phyloP scores from a whole-genome alignment of 345 rosid genomes.

The Lenwebbia sp. region DNA sequence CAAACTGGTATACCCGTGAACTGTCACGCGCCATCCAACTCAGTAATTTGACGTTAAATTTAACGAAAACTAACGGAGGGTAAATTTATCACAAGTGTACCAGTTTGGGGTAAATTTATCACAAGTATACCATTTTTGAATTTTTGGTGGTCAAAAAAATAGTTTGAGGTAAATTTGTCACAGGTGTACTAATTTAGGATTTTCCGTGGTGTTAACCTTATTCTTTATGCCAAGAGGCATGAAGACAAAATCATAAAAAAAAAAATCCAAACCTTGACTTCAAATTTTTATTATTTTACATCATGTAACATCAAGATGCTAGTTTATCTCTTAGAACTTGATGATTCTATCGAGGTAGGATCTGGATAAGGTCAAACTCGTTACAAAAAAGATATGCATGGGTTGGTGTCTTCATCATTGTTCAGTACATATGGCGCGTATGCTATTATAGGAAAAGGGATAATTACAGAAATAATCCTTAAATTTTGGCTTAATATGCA shows the following conservation, averaged over 20 bases:
- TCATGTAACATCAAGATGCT: not conserved
- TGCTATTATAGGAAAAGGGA: not conserved
- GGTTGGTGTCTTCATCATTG: not conserved
- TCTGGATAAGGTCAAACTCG: not conserved
- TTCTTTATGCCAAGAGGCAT: not conserved
- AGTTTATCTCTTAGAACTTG: not conserved
- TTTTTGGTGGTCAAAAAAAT: no score
- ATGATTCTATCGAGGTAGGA: not conserved
- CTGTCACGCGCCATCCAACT: no score
- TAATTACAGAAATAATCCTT: rapidly evolving
- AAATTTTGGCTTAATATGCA: not conserved
- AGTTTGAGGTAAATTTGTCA: no score
- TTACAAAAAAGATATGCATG: not conserved
- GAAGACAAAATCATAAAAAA: not conserved
- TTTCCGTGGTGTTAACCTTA: no score
- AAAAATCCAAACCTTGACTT: not conserved
- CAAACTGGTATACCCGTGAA: no score
- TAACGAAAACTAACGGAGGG: no score
- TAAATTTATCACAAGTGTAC: no score
- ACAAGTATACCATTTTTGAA: no score
- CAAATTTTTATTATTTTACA: not conserved
- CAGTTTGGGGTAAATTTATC: no score
- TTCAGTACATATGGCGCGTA: not conserved
- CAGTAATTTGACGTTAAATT: no score
- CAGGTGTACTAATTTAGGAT: no score